These are phyloP conservation scores for Termitomyces bulborhizus DNA, from an alignment of 768 basidiomycete genomes.

Conservation along the genomic window DNA sequence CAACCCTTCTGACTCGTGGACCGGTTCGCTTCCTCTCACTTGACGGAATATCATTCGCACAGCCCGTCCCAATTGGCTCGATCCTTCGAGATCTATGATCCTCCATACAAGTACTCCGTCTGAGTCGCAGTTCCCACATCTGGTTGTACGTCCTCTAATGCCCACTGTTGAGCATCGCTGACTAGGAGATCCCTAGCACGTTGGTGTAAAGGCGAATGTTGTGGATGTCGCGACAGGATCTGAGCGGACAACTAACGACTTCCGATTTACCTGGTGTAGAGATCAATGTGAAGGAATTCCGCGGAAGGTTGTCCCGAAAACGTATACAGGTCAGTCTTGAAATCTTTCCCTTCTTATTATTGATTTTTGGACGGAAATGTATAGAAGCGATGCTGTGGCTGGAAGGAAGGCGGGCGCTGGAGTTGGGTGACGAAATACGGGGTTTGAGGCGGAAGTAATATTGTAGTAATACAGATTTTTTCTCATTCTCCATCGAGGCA, in stretches of 20 bases:
- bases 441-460: slow-evolving; percentile 15
- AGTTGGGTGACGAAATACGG: slow-evolving; percentile 60
- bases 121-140: slow-evolving; percentile 38
- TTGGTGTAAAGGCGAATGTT: slow-evolving; percentile 66
- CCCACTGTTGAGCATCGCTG: neutral
- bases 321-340: slow-evolving; percentile 54
- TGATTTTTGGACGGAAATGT: slow-evolving; percentile 11
- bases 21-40: slow-evolving; percentile 69
- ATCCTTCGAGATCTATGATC: slow-evolving; percentile 67
- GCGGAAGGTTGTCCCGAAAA: slow-evolving; percentile 57
- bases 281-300: slow-evolving; percentile 29
- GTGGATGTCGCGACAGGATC: slow-evolving; percentile 57
- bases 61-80: slow-evolving; percentile 80
- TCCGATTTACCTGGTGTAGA: slow-evolving; percentile 66
- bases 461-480: too few relatives aligned
- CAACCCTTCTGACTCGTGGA: slow-evolving; percentile 61
- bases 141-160: slow-evolving; percentile 43
- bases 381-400: slow-evolving; percentile 83
- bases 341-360: neutral
- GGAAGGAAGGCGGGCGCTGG: slow-evolving; percentile 68
- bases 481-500: too few relatives aligned
- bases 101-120: slow-evolving; percentile 42
- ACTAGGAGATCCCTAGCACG: slow-evolving; percentile 40
- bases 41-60: slow-evolving; percentile 73
- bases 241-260: slow-evolving; percentile 69